phyloP scores from a whole-genome alignment of 306 rosid species.

The Pachyrhizus erosus region DNA sequence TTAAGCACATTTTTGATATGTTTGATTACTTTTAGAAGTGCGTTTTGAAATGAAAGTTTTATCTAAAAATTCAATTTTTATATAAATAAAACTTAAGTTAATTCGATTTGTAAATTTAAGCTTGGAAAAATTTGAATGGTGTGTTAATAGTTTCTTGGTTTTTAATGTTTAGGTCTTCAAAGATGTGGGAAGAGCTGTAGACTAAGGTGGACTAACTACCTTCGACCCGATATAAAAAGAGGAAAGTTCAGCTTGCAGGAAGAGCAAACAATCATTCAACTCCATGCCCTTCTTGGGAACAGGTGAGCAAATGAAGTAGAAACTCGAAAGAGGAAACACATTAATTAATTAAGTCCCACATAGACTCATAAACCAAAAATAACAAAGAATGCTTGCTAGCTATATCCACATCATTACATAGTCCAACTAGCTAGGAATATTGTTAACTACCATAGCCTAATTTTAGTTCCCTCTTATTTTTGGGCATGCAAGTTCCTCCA shows the following conservation, averaged over 20 bases:
- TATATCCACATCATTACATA: neutral
- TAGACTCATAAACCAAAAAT: neutral
- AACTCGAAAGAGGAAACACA: neutral
- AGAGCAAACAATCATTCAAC: constrained; percentile 61
- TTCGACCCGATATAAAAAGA: constrained; percentile 59
- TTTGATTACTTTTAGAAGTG: too few species aligned
- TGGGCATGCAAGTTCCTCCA: neutral
- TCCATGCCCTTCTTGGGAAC: constrained; percentile 69
- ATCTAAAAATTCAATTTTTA: too few species aligned
- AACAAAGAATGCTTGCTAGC: neutral
- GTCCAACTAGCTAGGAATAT: neutral
- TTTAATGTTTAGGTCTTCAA: constrained; percentile 43
- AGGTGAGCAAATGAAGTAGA: constrained; percentile 27
- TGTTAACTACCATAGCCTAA: neutral
- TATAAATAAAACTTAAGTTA: too few species aligned
- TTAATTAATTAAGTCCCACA: neutral
- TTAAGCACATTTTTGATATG: too few species aligned
- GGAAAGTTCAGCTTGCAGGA: constrained; percentile 65
- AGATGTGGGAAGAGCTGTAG: constrained; percentile 71
- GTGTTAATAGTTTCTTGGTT: neutral
- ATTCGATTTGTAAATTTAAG: too few species aligned
- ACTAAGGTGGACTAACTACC: constrained; percentile 64
- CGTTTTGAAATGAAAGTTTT: too few species aligned
- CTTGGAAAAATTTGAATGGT: too few species aligned
- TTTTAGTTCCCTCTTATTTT: neutral